These are phyloP conservation scores for Talaromyces adpressus DNA, from an alignment of 495 filamentous ascomycete species.

Conservation along the genomic window DNA sequence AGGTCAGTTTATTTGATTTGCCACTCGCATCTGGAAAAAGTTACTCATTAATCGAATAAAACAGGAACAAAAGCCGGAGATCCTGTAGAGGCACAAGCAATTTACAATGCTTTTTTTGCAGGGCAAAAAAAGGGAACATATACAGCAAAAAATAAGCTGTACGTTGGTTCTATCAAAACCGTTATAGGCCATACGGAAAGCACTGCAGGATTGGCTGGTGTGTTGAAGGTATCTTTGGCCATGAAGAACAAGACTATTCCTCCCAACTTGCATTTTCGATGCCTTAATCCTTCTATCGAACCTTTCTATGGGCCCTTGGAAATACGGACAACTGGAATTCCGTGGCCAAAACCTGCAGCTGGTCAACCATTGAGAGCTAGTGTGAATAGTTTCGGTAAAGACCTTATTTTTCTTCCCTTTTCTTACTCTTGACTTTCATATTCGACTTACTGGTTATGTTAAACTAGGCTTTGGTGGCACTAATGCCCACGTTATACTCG, in stretches of 20 bases:
- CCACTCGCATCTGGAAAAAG: no score
- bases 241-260: constrained; percentile 42
- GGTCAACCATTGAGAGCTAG: not conserved
- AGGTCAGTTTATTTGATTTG: no score
- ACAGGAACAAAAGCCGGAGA: constrained; percentile 30
- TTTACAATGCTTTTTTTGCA: constrained; percentile 12
- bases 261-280: constrained; percentile 46
- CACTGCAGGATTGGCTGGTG: constrained; percentile 21
- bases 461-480: no score
- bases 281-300: constrained; percentile 27
- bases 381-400: constrained; percentile 15
- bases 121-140: not conserved
- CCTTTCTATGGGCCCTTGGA: constrained; percentile 5
- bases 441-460: no score
- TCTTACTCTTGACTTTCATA: no score
- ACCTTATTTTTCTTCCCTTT: no score
- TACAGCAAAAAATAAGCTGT: constrained; percentile 11
- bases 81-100: constrained; percentile 19
- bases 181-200: constrained; percentile 50
- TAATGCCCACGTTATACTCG: no score
- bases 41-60: no score
- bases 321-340: constrained; percentile 5
- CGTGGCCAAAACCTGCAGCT: not conserved
- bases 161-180: constrained; percentile 50
- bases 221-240: constrained; percentile 28